Base-by-base conservation (phyloP, 768 basidiomycete genomes). In the Pleurotus salmoneostramineus region DNA sequence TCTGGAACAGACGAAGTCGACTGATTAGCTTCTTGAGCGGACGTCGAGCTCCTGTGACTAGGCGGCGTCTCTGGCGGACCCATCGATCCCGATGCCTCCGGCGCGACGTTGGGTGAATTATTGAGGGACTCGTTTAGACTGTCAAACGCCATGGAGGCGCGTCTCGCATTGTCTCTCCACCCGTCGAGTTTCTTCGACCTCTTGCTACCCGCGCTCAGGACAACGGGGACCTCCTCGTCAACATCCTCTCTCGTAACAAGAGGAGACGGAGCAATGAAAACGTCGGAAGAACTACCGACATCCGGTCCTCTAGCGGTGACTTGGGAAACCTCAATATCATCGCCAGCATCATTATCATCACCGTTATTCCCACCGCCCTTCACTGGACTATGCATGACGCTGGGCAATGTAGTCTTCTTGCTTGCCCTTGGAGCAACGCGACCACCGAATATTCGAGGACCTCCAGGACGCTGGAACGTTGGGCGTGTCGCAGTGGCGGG, bases 91-190 rank as follows among this genome's bases (percentile, higher is more conserved):
- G 68, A 64, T 7, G 73, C 67, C 31, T 72, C 68, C 3, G 77
- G 75, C 44, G n/a, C n/a, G n/a, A n/a, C n/a, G n/a, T 74, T 63
- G 43, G 82, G 81, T 33, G 83, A 63, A 3, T 74, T 71, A n/a
- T 74, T 80, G 35, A 89, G 65, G 4, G 88, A 89, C 64, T 84
- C 81, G 3, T 87, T 82, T 35, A 89, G 78, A 3, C 82, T 77
- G 56, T 84, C 81, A 21, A 81, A 82, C 0, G 84, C 83, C 65
- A 82, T 67, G 31, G 85, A 86, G 4, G 83, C 83, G 42, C 84
- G 72, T 45, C 82, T 72, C 32, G 81, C 82, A 3, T 77, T 76
- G 61, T 78, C 68, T 15, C 63, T 66, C 48, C 65, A 66, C 70
- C 71, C 71, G 27, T 69, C 65, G 32, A 65, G 61, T 60, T 58